phyloP scores from a whole-genome alignment of 2,329 filamentous ascomycete genomes.

The Xylariaceae sp. region DNA sequence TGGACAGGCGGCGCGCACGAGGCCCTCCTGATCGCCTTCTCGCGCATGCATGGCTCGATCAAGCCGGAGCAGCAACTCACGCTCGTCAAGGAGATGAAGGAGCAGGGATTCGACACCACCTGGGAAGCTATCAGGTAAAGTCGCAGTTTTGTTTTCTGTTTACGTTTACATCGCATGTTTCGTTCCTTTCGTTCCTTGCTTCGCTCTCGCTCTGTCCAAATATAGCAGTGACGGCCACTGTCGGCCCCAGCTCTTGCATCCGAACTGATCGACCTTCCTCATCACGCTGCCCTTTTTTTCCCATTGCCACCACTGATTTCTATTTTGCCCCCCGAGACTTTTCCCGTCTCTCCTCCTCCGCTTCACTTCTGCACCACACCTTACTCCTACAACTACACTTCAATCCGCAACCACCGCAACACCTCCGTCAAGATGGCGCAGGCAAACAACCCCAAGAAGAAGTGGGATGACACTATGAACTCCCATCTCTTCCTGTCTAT shows the following conservation, averaged over 20 bases:
- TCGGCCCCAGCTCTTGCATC: background rate
- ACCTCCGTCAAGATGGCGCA: conserved; percentile 9
- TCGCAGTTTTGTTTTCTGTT: conserved; percentile 7
- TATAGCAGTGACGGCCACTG: background rate
- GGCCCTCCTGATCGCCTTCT: conserved; percentile 4
- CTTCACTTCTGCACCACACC: background rate
- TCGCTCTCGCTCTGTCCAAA: background rate
- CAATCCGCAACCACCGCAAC: background rate
- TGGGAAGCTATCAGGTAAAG: conserved; percentile 22
- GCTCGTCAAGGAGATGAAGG: conserved; percentile 11
- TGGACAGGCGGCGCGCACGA: conserved; percentile 11
- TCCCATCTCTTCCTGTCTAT: conserved; percentile 25
- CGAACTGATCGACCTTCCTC: no score
- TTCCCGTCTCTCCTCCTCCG: background rate
- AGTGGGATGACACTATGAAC: conserved; percentile 21
- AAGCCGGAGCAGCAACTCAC: conserved; percentile 10
- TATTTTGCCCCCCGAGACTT: background rate
- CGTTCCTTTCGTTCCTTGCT: background rate
- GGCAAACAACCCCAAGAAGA: conserved; percentile 7
- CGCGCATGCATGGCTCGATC: conserved; percentile 8
- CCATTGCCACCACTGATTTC: background rate
- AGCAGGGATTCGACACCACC: conserved; percentile 7
- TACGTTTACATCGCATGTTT: background rate
- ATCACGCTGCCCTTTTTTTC: background rate
- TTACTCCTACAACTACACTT: background rate